Percentiles rank a stretch among this genome's conserved stretches.
Evolutionary conservation across 495 filamentous ascomycete genomes (phyloP).

Genomic region (Thermothielavioides terrestris): DNA sequence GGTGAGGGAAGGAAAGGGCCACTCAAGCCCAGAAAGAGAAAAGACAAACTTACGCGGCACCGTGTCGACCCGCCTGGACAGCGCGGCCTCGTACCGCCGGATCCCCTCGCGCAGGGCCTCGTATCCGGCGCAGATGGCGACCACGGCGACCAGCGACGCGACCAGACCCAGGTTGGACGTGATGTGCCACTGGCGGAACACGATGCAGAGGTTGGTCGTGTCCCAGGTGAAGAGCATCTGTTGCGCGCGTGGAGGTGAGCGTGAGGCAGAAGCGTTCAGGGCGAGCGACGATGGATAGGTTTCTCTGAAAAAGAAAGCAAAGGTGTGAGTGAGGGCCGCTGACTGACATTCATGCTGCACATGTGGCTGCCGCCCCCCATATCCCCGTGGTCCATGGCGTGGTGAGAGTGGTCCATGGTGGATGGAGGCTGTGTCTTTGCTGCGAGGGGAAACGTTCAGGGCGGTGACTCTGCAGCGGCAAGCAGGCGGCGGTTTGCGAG

Average conservation of each 20-base stretch:
- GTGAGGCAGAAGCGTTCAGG: constrained; percentile 3
- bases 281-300: neutral
- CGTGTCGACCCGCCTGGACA: constrained; percentile 43
- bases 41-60: constrained; percentile 45
- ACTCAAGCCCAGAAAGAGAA: neutral
- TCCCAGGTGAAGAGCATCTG: constrained; percentile 98
- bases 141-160: constrained; percentile 71
- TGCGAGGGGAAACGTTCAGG: no score
- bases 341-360: constrained; percentile 84
- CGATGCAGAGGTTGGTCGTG: constrained; percentile 83
- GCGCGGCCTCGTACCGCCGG: constrained; percentile 63
- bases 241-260: neutral
- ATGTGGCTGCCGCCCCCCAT: constrained; percentile 35
- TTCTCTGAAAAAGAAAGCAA: no score
- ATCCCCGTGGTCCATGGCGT: constrained; percentile 36
- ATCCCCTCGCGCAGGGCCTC: constrained; percentile 73
- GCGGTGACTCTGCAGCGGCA: no score
- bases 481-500: no score
- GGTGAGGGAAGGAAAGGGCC: neutral
- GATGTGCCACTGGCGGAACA: constrained; percentile 88
- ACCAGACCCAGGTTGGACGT: constrained; percentile 60
- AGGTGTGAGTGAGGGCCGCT: no score
- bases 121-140: constrained; percentile 79
- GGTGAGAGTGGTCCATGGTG: constrained; percentile 38
- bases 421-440: neutral